phyloP scores from a whole-genome alignment of 345 rosid species.

The Gossypium ekmanianum region DNA sequence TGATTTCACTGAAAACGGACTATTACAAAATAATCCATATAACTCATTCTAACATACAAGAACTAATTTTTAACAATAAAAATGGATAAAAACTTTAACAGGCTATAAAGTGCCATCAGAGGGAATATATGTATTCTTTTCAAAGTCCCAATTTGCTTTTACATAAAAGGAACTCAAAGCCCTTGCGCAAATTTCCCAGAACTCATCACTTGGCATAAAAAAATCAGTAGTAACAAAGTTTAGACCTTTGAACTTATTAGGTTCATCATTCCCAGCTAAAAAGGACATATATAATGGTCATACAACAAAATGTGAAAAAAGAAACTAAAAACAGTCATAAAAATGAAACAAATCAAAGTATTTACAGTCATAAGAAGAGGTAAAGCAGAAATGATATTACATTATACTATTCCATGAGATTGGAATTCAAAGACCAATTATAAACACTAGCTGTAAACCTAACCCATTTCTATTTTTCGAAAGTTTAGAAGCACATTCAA shows the following conservation, averaged over 20 bases:
- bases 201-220: conserved; percentile 26
- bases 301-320: not conserved
- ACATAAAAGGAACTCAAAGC: conserved; percentile 27
- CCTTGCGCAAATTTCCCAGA: conserved; percentile 29
- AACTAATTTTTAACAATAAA: too few relatives aligned
- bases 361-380: conserved; percentile 22
- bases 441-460: not conserved
- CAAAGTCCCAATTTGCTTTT: not conserved
- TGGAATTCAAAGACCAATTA: conserved; percentile 29
- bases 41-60: too few relatives aligned
- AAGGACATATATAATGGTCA: too few relatives aligned
- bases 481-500: too few relatives aligned
- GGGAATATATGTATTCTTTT: too few relatives aligned
- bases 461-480: too few relatives aligned
- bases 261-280: not conserved
- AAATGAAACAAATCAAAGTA: not conserved
- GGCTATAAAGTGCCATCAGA: too few relatives aligned
- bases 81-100: too few relatives aligned
- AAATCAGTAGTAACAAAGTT: not conserved
- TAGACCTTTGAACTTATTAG: not conserved
- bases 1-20: too few relatives aligned
- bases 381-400: not conserved
- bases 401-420: conserved; percentile 19
- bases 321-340: not conserved
- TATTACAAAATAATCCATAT: too few relatives aligned